Evolutionary conservation across 2,329 filamentous ascomycete genomes (phyloP).

Genomic region (Decorospora gaudefroyi): DNA sequence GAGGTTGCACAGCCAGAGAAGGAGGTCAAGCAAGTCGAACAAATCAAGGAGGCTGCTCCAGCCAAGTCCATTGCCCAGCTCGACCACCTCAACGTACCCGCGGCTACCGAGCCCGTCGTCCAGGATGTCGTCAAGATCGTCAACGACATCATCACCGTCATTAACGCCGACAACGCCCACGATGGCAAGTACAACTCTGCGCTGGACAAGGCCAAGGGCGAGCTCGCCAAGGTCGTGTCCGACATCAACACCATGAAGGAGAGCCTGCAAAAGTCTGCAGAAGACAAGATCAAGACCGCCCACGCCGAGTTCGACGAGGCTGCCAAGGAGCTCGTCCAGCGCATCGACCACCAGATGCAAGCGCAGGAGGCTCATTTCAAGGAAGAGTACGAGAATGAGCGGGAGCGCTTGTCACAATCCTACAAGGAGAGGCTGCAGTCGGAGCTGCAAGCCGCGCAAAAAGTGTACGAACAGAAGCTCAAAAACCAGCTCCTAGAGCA

Average conservation of each 20-base stretch:
- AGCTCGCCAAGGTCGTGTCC: conserved; percentile 75
- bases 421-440: conserved; percentile 81
- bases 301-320: conserved; percentile 83
- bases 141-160: conserved; percentile 91
- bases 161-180: conserved; percentile 79
- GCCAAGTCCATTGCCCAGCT: conserved; percentile 60
- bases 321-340: conserved; percentile 81
- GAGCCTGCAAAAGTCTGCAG: conserved; percentile 69
- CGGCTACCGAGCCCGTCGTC: conserved; percentile 82
- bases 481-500: conserved; percentile 89
- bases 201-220: conserved; percentile 82
- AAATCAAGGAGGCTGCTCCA: conserved; percentile 32
- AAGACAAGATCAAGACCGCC: conserved; percentile 71
- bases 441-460: conserved; percentile 76
- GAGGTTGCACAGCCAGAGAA: conserved; percentile 21
- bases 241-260: conserved; percentile 77
- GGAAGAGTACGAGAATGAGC: conserved; percentile 85
- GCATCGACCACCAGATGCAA: conserved; percentile 82
- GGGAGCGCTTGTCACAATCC: conserved; percentile 73
- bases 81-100: conserved; percentile 73
- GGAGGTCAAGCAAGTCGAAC: conserved; percentile 23
- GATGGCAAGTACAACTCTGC: conserved; percentile 76
- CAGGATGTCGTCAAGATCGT: conserved; percentile 94
- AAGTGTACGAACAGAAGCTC: conserved; percentile 80
- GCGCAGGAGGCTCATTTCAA: conserved; percentile 82